These are phyloP conservation scores for Brassica rapa DNA, from an alignment of 345 rosid species.

Conservation along the genomic window DNA sequence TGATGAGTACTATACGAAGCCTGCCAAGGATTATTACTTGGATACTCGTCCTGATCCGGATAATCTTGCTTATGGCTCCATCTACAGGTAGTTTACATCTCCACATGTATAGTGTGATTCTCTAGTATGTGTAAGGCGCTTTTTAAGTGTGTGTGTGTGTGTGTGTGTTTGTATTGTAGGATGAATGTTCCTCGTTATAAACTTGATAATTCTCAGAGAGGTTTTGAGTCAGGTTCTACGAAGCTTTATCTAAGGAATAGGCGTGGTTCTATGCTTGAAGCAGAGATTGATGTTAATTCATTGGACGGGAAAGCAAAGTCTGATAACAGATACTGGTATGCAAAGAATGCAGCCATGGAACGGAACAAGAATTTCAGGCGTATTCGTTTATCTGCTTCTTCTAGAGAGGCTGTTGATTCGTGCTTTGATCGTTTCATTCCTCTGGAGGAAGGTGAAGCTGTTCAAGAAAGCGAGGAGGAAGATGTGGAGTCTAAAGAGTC, in stretches of 20 bases:
- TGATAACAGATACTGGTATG: conserved; percentile 82
- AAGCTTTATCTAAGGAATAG: conserved; percentile 43
- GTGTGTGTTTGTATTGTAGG: conserved; percentile 46
- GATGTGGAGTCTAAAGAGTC: conserved; percentile 17
- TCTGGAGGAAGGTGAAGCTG: conserved; percentile 45
- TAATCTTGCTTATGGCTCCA: conserved; percentile 79
- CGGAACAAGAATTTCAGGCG: conserved; percentile 65
- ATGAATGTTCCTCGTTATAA: conserved; percentile 88
- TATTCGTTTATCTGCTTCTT: conserved; percentile 48
- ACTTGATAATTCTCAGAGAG: conserved; percentile 46
- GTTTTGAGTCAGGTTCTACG: conserved; percentile 34
- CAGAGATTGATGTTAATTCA: conserved; percentile 69
- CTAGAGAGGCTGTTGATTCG: conserved; percentile 34
- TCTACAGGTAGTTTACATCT: conserved; percentile 56
- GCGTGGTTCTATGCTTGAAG: conserved; percentile 49
- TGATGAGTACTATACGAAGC: conserved; percentile 51
- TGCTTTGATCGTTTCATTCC: conserved; percentile 62
- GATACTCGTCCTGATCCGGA: conserved; percentile 86
- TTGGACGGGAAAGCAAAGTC: conserved; percentile 66
- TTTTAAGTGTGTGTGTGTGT: neutral
- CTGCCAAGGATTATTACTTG: conserved; percentile 75
- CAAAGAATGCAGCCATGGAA: conserved; percentile 72
- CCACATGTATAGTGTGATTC: neutral
- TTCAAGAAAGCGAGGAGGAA: conserved; percentile 41
- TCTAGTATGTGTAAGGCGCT: neutral